phyloP scores from a whole-genome alignment of 768 basidiomycete genomes.

The Lactarius tabidus region DNA sequence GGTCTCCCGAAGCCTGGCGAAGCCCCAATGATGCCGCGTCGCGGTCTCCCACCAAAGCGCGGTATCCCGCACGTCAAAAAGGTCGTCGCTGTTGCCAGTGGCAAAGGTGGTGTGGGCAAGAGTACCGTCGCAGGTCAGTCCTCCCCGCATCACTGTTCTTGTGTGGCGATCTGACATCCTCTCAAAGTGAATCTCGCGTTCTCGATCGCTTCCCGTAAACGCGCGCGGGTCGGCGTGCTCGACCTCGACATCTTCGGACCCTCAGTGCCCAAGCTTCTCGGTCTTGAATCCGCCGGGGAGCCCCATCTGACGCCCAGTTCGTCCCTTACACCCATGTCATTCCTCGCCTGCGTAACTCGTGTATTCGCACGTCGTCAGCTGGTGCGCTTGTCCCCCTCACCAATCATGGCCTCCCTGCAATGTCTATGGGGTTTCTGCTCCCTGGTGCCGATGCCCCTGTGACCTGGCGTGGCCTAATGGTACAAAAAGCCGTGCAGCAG shows the following conservation, averaged over 20 bases:
- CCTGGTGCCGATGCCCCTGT: slow-evolving; percentile 73
- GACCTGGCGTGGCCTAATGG: slow-evolving; percentile 97
- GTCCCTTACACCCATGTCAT: slow-evolving; percentile 26
- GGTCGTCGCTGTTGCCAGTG: slow-evolving; percentile 82
- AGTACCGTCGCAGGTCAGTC: slow-evolving; percentile 82
- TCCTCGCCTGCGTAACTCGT: neutral
- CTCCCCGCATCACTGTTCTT: neutral
- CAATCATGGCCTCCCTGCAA: slow-evolving; percentile 87
- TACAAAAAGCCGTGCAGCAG: slow-evolving; percentile 96
- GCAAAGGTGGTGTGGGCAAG: slow-evolving; percentile 96
- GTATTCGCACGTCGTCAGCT: slow-evolving; percentile 32
- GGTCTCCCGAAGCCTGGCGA: slow-evolving; percentile 30
- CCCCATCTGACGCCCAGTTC: slow-evolving; percentile 69
- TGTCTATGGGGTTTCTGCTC: slow-evolving; percentile 97
- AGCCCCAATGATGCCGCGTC: slow-evolving; percentile 37
- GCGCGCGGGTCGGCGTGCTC: slow-evolving; percentile 69
- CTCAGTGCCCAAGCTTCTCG: slow-evolving; percentile 90
- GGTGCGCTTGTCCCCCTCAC: slow-evolving; percentile 77
- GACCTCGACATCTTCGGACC: slow-evolving; percentile 97
- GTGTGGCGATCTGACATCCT: neutral
- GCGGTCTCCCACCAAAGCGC: slow-evolving; percentile 56
- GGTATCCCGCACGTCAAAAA: slow-evolving; percentile 69
- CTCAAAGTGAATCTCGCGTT: slow-evolving; percentile 75
- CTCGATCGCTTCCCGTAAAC: slow-evolving; percentile 50
- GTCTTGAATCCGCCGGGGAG: slow-evolving; percentile 72